A percentile compares a stretch with the other conserved stretches of the same genome.
Conservation (phyloP, 2,329 filamentous ascomycete species). For the Penicillium freii region DNA sequence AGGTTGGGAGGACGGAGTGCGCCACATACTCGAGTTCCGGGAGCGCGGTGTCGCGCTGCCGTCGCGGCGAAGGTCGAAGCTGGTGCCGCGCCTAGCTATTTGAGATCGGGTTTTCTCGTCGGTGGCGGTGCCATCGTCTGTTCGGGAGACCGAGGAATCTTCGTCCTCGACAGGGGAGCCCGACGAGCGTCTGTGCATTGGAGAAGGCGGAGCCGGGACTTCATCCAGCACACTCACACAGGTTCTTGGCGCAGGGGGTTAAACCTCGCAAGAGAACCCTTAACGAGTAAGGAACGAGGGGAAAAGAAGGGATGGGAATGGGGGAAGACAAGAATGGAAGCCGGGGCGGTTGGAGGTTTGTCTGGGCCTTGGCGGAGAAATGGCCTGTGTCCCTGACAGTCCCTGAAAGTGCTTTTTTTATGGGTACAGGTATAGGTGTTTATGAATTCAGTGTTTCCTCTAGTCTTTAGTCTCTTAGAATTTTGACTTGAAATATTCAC, state of each 20-base stretch:
- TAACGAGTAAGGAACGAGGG: constrained; percentile 15
- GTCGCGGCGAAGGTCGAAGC: constrained; percentile 37
- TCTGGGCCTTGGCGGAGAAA: constrained; percentile 19
- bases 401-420: constrained; percentile 1
- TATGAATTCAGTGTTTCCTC: neutral
- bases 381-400: constrained; percentile 1
- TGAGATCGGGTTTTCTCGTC: constrained; percentile 36
- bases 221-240: constrained; percentile 36
- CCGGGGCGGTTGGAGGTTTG: constrained; percentile 10
- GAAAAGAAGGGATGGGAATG: constrained; percentile 6
- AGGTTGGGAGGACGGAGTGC: constrained; percentile 32
- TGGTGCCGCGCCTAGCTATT: constrained; percentile 38
- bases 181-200: constrained; percentile 49
- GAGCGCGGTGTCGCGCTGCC: constrained; percentile 39
- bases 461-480: neutral
- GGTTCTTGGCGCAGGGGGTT: constrained; percentile 25
- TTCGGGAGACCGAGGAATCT: constrained; percentile 34
- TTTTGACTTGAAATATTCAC: neutral
- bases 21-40: constrained; percentile 40
- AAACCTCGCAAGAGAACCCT: constrained; percentile 17
- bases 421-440: neutral
- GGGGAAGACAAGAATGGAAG: constrained; percentile 8
- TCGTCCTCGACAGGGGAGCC: constrained; percentile 45
- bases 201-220: constrained; percentile 35
- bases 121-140: constrained; percentile 35